phyloP scores from a whole-genome alignment of 768 basidiomycete genomes.

The Pisolithus albus region DNA sequence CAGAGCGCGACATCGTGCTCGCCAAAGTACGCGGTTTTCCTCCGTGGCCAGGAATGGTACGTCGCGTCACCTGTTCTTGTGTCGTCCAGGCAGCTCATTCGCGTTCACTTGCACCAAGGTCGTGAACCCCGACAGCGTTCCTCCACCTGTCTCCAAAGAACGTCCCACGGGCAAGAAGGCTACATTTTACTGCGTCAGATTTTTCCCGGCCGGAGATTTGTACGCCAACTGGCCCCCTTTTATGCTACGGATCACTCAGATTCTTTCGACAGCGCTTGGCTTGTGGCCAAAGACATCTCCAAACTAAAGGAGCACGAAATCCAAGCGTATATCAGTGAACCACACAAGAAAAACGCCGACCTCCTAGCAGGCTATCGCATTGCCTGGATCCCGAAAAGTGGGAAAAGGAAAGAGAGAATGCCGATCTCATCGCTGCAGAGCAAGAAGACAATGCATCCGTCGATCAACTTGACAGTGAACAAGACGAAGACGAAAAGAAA shows the following conservation, averaged over 20 bases:
- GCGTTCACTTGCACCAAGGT: conserved; percentile 45
- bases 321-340: conserved; percentile 71
- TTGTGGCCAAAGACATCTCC: conserved; percentile 74
- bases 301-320: conserved; percentile 75
- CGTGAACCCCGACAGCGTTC: conserved; percentile 65
- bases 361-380: conserved; percentile 72
- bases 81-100: conserved; percentile 7
- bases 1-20: conserved; percentile 77
- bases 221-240: conserved; percentile 39
- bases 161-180: conserved; percentile 70
- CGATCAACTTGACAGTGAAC: conserved; percentile 56
- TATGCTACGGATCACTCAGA: conserved; percentile 8
- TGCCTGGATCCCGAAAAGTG: conserved; percentile 68
- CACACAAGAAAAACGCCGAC: conserved; percentile 69
- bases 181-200: conserved; percentile 66
- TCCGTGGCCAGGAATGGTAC: conserved; percentile 90
- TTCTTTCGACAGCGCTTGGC: conserved; percentile 63
- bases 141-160: conserved; percentile 54
- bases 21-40: conserved; percentile 93
- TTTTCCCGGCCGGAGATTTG: conserved; percentile 95
- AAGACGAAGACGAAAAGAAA: conserved; percentile 47
- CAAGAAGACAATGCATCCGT: conserved; percentile 54
- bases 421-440: conserved; percentile 32
- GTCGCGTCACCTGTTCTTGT: conserved; percentile 30
- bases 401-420: conserved; percentile 41